Evolutionary conservation across 805 yeast genomes (phyloP).

Genomic region (Sugiyamaella boreocaroliniensis): DNA sequence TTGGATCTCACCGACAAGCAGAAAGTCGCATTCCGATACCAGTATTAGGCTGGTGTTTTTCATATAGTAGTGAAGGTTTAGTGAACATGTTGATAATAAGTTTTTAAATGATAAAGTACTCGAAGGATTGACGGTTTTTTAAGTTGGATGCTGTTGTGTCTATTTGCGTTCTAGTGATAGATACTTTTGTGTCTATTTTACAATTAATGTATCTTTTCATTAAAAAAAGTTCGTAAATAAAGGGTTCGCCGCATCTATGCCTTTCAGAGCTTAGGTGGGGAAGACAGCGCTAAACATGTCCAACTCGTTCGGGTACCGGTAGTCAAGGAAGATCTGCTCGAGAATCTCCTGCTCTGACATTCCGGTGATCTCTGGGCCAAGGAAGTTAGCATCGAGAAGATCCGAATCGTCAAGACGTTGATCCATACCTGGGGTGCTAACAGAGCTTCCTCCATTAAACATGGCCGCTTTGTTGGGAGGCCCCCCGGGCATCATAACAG

Average conservation of each 20-base stretch:
- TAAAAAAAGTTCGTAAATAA: background rate
- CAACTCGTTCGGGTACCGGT: slow-evolving; percentile 1
- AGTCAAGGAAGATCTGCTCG: slow-evolving; percentile 10
- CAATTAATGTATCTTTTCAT: no score
- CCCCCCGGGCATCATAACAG: background rate
- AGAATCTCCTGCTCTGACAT: slow-evolving; percentile 10
- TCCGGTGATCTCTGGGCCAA: slow-evolving; percentile 4
- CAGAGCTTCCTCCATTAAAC: background rate
- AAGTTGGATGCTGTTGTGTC: no score
- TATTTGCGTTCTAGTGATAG: no score
- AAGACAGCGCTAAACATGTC: background rate
- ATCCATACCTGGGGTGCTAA: background rate
- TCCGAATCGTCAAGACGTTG: background rate
- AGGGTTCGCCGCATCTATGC: background rate
- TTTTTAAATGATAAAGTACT: no score
- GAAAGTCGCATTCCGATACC: slow-evolving; percentile 9
- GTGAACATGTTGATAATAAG: no score
- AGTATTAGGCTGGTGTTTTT: background rate
- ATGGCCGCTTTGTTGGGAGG: background rate
- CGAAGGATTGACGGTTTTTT: no score
- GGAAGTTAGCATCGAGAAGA: background rate
- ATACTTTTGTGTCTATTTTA: no score
- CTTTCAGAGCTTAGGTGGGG: background rate
- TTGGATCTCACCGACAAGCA: slow-evolving; percentile 11
- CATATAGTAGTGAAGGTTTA: no score